Evolutionary conservation across 2,329 filamentous ascomycete genomes (phyloP).

Genomic region (Diaporthe sp.): DNA sequence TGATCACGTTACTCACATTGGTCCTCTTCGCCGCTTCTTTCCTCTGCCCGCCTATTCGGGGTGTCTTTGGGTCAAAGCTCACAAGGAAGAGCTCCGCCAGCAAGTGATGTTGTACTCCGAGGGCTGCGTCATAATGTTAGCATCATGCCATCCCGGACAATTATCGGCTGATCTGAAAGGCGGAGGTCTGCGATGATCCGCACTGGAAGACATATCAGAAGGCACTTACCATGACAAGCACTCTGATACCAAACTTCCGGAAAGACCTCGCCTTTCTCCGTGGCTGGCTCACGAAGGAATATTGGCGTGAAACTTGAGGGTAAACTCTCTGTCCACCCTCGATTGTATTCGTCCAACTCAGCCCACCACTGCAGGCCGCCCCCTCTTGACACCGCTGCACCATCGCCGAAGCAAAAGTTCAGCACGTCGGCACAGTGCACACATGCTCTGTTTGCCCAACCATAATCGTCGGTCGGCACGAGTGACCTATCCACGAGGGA

Average conservation of each 20-base stretch:
- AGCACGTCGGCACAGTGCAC: constrained; percentile 74
- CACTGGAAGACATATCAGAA: neutral
- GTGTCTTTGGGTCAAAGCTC: constrained; percentile 67
- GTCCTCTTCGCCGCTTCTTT: constrained; percentile 53
- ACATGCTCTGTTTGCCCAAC: constrained; percentile 72
- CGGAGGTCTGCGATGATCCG: constrained; percentile 5
- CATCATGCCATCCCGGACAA: neutral
- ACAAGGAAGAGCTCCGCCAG: constrained; percentile 68
- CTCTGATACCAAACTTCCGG: constrained; percentile 70
- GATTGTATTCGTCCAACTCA: constrained; percentile 58
- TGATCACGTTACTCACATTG: constrained; percentile 51
- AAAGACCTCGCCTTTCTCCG: constrained; percentile 57
- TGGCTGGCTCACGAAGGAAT: constrained; percentile 55
- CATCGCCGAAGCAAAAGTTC: constrained; percentile 70
- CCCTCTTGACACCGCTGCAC: constrained; percentile 39
- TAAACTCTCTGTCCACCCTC: constrained; percentile 59
- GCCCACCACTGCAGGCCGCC: constrained; percentile 53
- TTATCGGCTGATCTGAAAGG: neutral
- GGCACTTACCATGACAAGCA: constrained; percentile 62
- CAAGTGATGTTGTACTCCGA: constrained; percentile 71
- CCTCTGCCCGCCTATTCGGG: constrained; percentile 59
- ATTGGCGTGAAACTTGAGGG: constrained; percentile 68
- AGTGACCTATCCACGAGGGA: constrained; percentile 65
- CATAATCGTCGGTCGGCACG: constrained; percentile 61
- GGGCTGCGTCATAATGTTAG: constrained; percentile 53